Conservation (phyloP, 2,329 filamentous ascomycete species). For the Acrodontium crateriforme region DNA sequence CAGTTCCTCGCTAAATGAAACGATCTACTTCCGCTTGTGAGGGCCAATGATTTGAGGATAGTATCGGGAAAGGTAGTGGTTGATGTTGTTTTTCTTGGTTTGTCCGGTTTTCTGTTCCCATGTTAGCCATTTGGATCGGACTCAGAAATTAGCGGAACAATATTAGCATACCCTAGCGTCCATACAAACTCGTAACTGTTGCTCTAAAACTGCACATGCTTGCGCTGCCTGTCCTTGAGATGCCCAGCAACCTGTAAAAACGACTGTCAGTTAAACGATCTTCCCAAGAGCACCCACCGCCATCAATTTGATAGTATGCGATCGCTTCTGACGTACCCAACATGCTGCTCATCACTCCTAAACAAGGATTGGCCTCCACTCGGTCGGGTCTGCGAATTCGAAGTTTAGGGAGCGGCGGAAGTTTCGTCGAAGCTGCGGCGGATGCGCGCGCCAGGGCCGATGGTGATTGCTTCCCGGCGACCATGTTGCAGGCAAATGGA, state of each 20-base stretch:
- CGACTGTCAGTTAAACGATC: too few species aligned
- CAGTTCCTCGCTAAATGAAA: too few species aligned
- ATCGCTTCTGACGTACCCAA: slow-evolving; percentile 38
- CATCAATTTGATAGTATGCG: neutral
- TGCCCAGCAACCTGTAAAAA: slow-evolving; percentile 68
- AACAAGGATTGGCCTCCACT: slow-evolving; percentile 48
- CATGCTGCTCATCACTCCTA: slow-evolving; percentile 52
- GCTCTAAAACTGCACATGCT: slow-evolving; percentile 46
- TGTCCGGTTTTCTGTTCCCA: slow-evolving; percentile 38
- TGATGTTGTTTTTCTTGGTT: slow-evolving; percentile 64
- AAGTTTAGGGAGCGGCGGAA: slow-evolving; percentile 48
- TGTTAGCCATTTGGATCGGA: neutral
- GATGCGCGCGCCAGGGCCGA: slow-evolving; percentile 19
- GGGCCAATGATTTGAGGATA: slow-evolving; percentile 60
- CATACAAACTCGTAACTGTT: slow-evolving; percentile 57
- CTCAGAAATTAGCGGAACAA: neutral
- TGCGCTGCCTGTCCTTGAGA: slow-evolving; percentile 56
- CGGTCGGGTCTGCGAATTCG: slow-evolving; percentile 51
- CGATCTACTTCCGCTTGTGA: slow-evolving; percentile 50
- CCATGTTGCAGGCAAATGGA: too few species aligned
- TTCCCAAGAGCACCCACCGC: slow-evolving; percentile 1
- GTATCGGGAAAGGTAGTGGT: slow-evolving; percentile 74
- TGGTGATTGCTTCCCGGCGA: slow-evolving; percentile 20
- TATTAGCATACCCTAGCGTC: slow-evolving; percentile 52
- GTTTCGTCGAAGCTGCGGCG: slow-evolving; percentile 27